Evolutionary conservation across 2,329 filamentous ascomycete species (phyloP).

Genomic region (Sporothrix globosa): DNA sequence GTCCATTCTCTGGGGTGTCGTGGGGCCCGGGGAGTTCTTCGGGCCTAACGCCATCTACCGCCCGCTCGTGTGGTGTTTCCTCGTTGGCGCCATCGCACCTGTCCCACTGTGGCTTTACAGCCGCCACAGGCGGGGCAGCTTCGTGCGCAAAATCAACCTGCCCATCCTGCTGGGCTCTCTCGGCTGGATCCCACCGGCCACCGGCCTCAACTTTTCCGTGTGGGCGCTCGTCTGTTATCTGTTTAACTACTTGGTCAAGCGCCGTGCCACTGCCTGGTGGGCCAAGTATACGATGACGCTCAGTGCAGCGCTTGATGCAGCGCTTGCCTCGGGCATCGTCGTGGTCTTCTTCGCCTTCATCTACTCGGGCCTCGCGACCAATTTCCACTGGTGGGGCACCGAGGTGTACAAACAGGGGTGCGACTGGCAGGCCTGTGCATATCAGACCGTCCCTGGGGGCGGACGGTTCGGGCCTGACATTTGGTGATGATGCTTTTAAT

Average conservation of each 20-base stretch:
- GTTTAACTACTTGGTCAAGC: constrained; percentile 78
- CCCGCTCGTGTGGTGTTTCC: constrained; percentile 78
- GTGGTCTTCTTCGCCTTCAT: constrained; percentile 84
- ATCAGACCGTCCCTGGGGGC: constrained; percentile 64
- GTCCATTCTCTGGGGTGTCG: constrained; percentile 85
- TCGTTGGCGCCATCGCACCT: constrained; percentile 73
- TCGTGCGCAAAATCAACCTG: constrained; percentile 76
- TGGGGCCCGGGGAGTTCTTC: constrained; percentile 82
- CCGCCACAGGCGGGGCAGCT: constrained; percentile 60
- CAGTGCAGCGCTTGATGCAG: constrained; percentile 79
- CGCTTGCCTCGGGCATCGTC: constrained; percentile 79
- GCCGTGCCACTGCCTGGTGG: constrained; percentile 76
- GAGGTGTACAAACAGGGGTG: constrained; percentile 83
- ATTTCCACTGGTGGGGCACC: constrained; percentile 86
- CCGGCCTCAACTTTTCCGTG: constrained; percentile 83
- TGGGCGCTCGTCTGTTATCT: constrained; percentile 84
- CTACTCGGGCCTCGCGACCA: constrained; percentile 74
- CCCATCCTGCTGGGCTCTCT: constrained; percentile 82
- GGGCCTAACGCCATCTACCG: constrained; percentile 74
- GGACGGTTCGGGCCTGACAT: constrained; percentile 66
- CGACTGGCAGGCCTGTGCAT: constrained; percentile 81
- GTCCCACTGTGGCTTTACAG: constrained; percentile 74
- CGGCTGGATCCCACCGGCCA: constrained; percentile 84
- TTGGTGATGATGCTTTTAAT: constrained; percentile 50
- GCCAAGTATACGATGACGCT: constrained; percentile 89